Base-by-base conservation (phyloP, 345 rosid species). In the Populus deltoides region DNA sequence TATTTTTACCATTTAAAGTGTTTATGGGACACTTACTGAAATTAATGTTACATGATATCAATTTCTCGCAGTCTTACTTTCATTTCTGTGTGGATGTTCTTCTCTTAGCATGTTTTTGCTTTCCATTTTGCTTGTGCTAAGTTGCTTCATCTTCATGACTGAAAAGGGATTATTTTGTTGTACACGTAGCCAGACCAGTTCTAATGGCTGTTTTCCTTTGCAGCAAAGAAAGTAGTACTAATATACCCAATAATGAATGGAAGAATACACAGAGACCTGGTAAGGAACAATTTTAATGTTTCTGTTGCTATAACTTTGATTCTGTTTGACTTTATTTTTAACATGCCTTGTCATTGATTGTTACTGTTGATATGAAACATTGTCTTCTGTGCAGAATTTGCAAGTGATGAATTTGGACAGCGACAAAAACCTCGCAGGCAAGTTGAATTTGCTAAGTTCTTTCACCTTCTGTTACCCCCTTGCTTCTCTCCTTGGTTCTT, bases 361-460 rank as follows among this genome's bases (percentile, higher is more conserved):
- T 57, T 47, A 15, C 25, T 67, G 38, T 75, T 71, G 12, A 43
- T 25, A 25, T 35, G 74, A 66, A 78, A 75, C 77, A 35, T 17
- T 66, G 7, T 74, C 38, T 67, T 68, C 18, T 70, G 45, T 74
- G 68, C 91, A 92, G 96, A 86, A 77, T 78, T 66, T 78, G 86
- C 75, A 29, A 84, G 66, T 80, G 91, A 91, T 72, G 94, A 91
- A 79, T 74, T 78, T 80, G 89, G 80, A 63, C 92, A 89, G 61
- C 88, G 88, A 24, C 89, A 84, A 75, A 89, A 83, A 71, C 86
- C 91, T 81, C 91, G 91, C 77, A 90, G 92, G 92, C 81, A 76
- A 78, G 91, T 82, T 59, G 25, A 66, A 67, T 68, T 70, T 75
- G 25, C 72, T 33, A 11, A 51, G n/a, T 38, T 66, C 45, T 66